These are phyloP conservation scores for Apophysomyces ossiformis DNA, from an alignment of 371 early-diverging fungal genomes.

Conservation along the genomic window DNA sequence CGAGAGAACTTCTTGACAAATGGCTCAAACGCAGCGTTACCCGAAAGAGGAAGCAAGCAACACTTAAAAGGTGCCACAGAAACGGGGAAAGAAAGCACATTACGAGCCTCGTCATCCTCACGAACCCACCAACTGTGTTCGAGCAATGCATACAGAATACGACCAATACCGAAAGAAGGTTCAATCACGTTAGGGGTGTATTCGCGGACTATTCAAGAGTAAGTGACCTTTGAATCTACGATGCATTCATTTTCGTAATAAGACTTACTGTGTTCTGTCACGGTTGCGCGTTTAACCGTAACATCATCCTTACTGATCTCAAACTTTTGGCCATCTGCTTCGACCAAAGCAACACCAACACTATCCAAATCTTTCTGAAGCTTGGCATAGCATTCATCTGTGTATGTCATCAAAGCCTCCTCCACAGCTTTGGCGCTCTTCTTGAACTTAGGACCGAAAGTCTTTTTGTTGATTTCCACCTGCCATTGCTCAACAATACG, in stretches of 20 bases:
- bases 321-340: conserved; percentile 74
- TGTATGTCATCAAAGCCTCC: conserved; percentile 70
- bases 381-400: conserved; percentile 64
- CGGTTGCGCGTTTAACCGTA: conserved; percentile 71
- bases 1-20: conserved; percentile 66
- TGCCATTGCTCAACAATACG: conserved; percentile 76
- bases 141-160: conserved; percentile 97
- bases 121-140: conserved; percentile 97
- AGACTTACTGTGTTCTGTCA: conserved; percentile 78
- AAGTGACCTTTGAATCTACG: neutral
- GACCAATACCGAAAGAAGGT: conserved; percentile 99
- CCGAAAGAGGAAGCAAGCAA: conserved; percentile 89
- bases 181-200: conserved; percentile 99
- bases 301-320: conserved; percentile 77
- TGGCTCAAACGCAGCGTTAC: conserved; percentile 77
- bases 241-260: neutral
- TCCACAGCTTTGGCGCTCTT: conserved; percentile 91
- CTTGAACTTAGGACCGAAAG: conserved; percentile 93
- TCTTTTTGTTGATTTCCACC: conserved; percentile 91
- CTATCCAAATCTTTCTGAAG: conserved; percentile 61
- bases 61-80: conserved; percentile 95
- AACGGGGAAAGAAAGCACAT: conserved; percentile 91
- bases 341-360: conserved; percentile 54
- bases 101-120: conserved; percentile 89
- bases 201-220: conserved; percentile 78